Evolutionary conservation across 1,284 basidiomycete species (phyloP), one percentile per base, ranked within the genome.

Genomic region (Cutaneotrichosporon dermatis): DNA sequence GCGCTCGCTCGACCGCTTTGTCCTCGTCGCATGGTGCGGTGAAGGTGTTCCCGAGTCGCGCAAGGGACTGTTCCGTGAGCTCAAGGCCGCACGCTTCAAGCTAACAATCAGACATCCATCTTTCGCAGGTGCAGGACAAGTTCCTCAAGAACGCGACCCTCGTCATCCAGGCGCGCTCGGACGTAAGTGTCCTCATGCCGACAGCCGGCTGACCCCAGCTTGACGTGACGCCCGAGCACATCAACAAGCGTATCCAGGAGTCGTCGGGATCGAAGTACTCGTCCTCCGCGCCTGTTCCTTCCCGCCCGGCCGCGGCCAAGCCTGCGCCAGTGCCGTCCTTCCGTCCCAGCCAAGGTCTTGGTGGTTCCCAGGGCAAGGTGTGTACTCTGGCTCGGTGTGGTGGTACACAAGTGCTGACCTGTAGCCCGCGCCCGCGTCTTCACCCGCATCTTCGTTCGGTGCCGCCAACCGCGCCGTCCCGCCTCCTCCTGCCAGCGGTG

Each of bases 31-130:
- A 67, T 92, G 90, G 92, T 93, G 91, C 70, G 94, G 95, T 54
- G 93, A 96, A 70, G 94, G 95, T 67, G 95, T 98, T 0, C 94
- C 94, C 13, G 92, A 88, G 76, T 83, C 83, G 39, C 88, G 89
- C 76, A 98, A 98, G 78, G 95, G 94, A 12, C 82, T 97, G 35
- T 98, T 97, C 80, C 87, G 83, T 81, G 61, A 56, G 80, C 74
- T 5, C 12, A 4, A 25, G 25, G 25, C 25, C 13, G 13, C 7
- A 1, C 5, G 10, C 6, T 25, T 2, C 44, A 34, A n/a, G 36
- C 51, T 59, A 4, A 49, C 48, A 25, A 25, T 33, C 16, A 13
- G 51, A 44, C 25, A 16, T 54, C 33, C 50, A 52, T 43, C 37
- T 16, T n/a, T 25, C 40, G 49, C 84, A 90, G 2, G 90, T 98